phyloP scores from a whole-genome alignment of 768 basidiomycete genomes.

The Amylocystis lapponica region DNA sequence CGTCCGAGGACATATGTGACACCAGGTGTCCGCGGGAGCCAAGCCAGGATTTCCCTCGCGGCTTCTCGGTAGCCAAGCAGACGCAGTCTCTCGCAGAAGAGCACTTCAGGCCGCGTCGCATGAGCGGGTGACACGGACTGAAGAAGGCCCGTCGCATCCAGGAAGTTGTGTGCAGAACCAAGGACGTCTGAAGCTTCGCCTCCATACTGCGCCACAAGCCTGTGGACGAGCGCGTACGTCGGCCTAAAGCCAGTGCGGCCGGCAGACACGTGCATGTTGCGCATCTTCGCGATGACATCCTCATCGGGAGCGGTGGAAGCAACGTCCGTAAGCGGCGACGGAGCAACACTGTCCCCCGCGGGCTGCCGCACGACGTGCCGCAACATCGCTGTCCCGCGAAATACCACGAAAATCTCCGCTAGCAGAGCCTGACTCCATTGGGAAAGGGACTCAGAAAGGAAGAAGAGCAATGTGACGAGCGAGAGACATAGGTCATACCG shows the following conservation, averaged over 20 bases:
- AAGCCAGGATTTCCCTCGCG: slow-evolving; percentile 60
- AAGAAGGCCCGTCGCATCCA: slow-evolving; percentile 61
- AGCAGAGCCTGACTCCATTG: slow-evolving; percentile 60
- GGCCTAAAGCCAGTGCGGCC: slow-evolving; percentile 35
- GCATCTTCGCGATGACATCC: slow-evolving; percentile 57
- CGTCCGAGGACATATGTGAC: slow-evolving; percentile 68
- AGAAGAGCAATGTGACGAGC: slow-evolving; percentile 63
- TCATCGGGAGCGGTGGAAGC: slow-evolving; percentile 42
- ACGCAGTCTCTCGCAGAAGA: slow-evolving; percentile 68
- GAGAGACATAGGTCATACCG: slow-evolving; percentile 72
- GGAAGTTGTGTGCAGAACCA: slow-evolving; percentile 61
- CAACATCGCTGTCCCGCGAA: slow-evolving; percentile 71
- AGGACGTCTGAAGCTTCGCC: slow-evolving; percentile 35
- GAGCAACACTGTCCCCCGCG: slow-evolving; percentile 34
- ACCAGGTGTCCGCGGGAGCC: slow-evolving; percentile 76
- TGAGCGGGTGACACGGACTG: slow-evolving; percentile 63
- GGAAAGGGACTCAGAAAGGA: slow-evolving; percentile 57
- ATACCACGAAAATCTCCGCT: slow-evolving; percentile 74
- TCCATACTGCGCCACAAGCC: slow-evolving; percentile 49
- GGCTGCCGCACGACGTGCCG: slow-evolving; percentile 57
- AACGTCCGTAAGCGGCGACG: slow-evolving; percentile 22
- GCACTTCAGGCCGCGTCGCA: slow-evolving; percentile 61
- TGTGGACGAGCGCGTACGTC: slow-evolving; percentile 58
- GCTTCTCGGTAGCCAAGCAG: slow-evolving; percentile 55
- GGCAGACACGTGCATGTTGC: slow-evolving; percentile 58